A percentile compares a stretch with the other conserved stretches of the same genome.
Evolutionary conservation across 2,329 filamentous ascomycete species (phyloP).

Genomic region (Blastomyces silverae): DNA sequence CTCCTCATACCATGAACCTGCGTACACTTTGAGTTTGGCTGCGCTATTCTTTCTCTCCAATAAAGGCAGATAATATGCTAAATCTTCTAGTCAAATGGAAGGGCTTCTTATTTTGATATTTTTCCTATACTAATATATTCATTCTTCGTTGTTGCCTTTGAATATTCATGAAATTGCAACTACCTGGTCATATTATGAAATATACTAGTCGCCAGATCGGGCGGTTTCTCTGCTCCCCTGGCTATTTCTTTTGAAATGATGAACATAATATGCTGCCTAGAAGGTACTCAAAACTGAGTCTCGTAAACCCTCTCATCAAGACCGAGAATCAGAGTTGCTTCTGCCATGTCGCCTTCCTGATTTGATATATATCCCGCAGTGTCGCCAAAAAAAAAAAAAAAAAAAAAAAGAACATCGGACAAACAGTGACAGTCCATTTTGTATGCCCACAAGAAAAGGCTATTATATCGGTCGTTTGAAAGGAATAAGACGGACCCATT

Average conservation of each 20-base stretch:
- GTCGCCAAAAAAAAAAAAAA: not conserved
- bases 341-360: not conserved
- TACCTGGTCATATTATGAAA: not conserved
- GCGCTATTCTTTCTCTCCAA: not conserved
- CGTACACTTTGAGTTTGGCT: not conserved
- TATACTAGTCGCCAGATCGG: not conserved
- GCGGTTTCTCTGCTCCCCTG: not conserved
- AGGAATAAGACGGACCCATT: not conserved
- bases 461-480: not conserved
- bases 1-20: not conserved
- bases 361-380: not conserved
- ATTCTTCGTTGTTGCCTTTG: not conserved
- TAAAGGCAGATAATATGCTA: not conserved
- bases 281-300: not conserved
- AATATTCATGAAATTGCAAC: not conserved
- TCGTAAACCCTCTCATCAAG: not conserved
- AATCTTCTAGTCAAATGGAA: not conserved
- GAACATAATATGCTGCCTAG: not conserved
- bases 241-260: not conserved
- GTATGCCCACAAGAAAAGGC: not conserved
- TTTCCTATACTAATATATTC: not conserved
- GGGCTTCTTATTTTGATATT: too few species aligned
- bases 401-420: not conserved
- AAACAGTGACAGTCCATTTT: not conserved
- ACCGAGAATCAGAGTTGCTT: not conserved